A percentile compares a stretch with the other conserved stretches of the same genome.
Conservation (phyloP, 2,329 filamentous ascomycete genomes). For the Cladophialophora chaetospira region DNA sequence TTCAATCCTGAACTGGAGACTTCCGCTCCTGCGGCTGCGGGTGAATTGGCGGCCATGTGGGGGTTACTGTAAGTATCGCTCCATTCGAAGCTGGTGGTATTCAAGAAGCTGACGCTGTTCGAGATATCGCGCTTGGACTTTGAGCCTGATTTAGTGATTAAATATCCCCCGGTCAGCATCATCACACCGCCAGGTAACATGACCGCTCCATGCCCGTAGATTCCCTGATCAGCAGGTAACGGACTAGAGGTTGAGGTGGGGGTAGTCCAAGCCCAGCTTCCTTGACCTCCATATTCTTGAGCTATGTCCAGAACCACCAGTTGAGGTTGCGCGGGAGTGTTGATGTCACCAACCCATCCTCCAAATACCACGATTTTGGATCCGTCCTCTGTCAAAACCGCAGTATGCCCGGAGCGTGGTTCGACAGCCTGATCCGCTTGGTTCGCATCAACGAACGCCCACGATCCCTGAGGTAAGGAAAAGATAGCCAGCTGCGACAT, state of each 20-base stretch:
- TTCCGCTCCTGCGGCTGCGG: conserved; percentile 34
- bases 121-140: conserved; percentile 37
- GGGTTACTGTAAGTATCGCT: conserved; percentile 58
- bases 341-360: conserved; percentile 86
- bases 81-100: conserved; percentile 63
- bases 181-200: conserved; percentile 64
- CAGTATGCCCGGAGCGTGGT: conserved; percentile 84
- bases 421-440: conserved; percentile 58
- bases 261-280: conserved; percentile 49
- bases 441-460: conserved; percentile 76
- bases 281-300: conserved; percentile 64
- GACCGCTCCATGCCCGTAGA: conserved; percentile 63
- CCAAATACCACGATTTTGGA: conserved; percentile 76
- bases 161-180: conserved; percentile 63
- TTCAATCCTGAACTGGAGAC: conserved; percentile 27
- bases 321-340: conserved; percentile 76
- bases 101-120: conserved; percentile 58
- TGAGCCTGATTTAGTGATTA: conserved; percentile 47
- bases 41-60: conserved; percentile 29
- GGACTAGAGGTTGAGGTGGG: conserved; percentile 44
- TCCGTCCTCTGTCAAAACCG: conserved; percentile 78
- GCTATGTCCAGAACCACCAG: conserved; percentile 75
- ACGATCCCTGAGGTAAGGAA: conserved; percentile 80
- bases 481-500: conserved; percentile 90
- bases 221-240: conserved; percentile 48